Base-by-base conservation (phyloP, 257 asterid genomes). In the Solanum arcanum region DNA sequence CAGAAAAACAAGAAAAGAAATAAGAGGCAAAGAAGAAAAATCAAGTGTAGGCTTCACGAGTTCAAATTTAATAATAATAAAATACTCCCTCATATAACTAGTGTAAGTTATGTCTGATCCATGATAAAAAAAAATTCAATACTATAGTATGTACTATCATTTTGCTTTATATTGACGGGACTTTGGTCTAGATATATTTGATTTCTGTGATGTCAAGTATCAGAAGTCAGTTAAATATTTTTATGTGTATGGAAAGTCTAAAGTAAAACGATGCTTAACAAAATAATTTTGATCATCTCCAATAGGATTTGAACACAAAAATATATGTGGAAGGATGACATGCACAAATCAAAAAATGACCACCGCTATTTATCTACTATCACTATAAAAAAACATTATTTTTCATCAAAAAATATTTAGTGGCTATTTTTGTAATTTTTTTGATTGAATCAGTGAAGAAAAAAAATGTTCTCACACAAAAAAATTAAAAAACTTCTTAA, bases 11-110 rank as follows among this genome's bases (percentile, higher is more conserved):
- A 33, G 35, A 33, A 33, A 1, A 33, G 1, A 33, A 33, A 33
- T 33, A 33, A 33, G 5, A 33, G 5, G 35, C 35, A 33, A 33
- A 33, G 5, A 33, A 33, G 35, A 33, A 33, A 33, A 33, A 33
- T 33, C 35, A 33, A 33, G 5, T 0, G 5, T 33, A 33, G 1
- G 35, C 5, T 33, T 1, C 1, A 33, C 0, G 5, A 33, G 1
- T 33, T 3, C 3, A 33, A 33, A 33, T 3, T 3, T 33, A 33
- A 3, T 3, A 29, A 29, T 29, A 29, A 31, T 31, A 31, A 31
- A 31, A 3, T 31, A 31, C 31, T 31, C 2, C 0, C 2, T 31
- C 31, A 29, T 29, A 29, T 3, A 31, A 31, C 0, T 31, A 31
- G 4, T 33, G 0, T 33, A 33, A 33, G 35, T 33, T 33, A 1